phyloP scores from a whole-genome alignment of 1,284 basidiomycete species.

The Retiboletus fuscus region DNA sequence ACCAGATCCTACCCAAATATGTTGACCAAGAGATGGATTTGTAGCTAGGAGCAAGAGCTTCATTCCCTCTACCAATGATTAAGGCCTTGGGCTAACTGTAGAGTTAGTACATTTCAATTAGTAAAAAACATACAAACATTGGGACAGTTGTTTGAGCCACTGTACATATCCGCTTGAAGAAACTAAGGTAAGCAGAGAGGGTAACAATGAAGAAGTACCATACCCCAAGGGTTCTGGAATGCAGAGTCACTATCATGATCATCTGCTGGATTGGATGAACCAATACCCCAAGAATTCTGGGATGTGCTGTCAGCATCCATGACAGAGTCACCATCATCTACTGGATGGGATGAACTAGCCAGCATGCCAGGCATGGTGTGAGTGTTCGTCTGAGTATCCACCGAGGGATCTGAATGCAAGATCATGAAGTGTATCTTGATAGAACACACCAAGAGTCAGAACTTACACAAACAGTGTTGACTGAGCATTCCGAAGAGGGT shows the following conservation, averaged over 20 bases:
- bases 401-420: not conserved
- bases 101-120: too few relatives aligned
- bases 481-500: not conserved
- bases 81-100: too few relatives aligned
- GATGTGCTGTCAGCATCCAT: not conserved
- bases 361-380: not conserved
- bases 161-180: not conserved
- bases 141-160: too few relatives aligned
- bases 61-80: too few relatives aligned
- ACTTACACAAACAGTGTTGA: not conserved
- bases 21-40: too few relatives aligned
- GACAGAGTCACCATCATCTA: not conserved
- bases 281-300: not conserved
- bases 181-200: not conserved
- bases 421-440: not conserved
- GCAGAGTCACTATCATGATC: not conserved
- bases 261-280: not conserved
- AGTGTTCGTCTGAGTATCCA: not conserved
- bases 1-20: too few relatives aligned
- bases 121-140: too few relatives aligned
- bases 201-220: not conserved
- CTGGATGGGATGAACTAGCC: not conserved
- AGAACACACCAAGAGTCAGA: not conserved
- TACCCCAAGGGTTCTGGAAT: constrained; percentile 3
- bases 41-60: too few relatives aligned